Evolutionary conservation across 257 asterid genomes (phyloP), one percentile per base, ranked within the genome.

Genomic region (Solanum tacnaense): DNA sequence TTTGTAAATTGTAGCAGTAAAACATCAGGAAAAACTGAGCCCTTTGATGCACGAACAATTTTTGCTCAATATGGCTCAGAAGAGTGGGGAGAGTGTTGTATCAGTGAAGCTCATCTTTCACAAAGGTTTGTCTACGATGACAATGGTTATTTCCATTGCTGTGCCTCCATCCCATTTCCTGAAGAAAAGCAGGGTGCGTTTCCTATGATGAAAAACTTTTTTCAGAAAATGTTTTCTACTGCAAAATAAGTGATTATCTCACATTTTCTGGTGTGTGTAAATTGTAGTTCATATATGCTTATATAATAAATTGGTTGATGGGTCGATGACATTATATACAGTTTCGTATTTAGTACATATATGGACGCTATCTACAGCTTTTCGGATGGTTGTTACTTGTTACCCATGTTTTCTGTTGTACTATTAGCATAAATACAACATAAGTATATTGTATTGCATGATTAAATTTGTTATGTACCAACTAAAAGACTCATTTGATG

Each of bases 21-120:
- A 9, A 44, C 89, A 85, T 68, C 84, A 81, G 91, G 79, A 84
- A 90, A 81, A 31, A 27, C 75, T 35, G 95, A 92, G 72, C 84
- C 90, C 4, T 97, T 96, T 90, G 99, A 97, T 91, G 98, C 96
- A 16, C 91, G 96, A 82, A 89, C 91, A 88, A 93, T 97, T 75
- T 93, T 92, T 81, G 91, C 93, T 44, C 87, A 41, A 83, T 96
- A 94, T 90, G 99, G 98, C 84, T 86, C 90, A 16, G 96, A 94
- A 88, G 98, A 95, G 86, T 97, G 99, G 99, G 99, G 99, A 35
- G 96, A 90, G 91, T 96, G 93, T 89, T 90, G 25, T 84, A 87
- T 97, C 65, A 87, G 86, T 12, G 96, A 94, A 93, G 99, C 94
- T 91, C 99, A 97, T 90, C 98, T 97, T 86, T 97, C 99, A 86